Evolutionary conservation across 768 basidiomycete genomes (phyloP).

Genomic region (Naganishia friedmannii): DNA sequence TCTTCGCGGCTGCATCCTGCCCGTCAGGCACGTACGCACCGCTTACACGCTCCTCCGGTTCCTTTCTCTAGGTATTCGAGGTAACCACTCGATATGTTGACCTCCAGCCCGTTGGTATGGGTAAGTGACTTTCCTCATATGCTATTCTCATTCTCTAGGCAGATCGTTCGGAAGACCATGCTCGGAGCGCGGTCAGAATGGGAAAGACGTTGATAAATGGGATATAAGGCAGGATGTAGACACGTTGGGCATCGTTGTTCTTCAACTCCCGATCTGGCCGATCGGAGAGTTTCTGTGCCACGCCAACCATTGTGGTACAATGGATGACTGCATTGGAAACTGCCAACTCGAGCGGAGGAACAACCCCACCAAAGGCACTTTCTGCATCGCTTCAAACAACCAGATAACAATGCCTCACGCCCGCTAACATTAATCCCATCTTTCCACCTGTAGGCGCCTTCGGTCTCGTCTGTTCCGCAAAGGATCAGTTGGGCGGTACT

Average conservation of each 20-base stretch:
- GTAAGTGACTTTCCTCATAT: constrained; percentile 52
- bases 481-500: constrained; percentile 87
- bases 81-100: constrained; percentile 99
- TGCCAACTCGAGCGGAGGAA: too few species aligned
- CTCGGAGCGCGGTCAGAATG: too few species aligned
- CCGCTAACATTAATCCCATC: neutral
- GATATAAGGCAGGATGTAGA: too few species aligned
- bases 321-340: too few species aligned
- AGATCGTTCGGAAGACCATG: too few species aligned
- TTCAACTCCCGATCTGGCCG: too few species aligned
- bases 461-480: constrained; percentile 94
- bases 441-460: constrained; percentile 68
- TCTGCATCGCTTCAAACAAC: neutral
- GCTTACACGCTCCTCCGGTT: neutral
- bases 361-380: too few species aligned
- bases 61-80: constrained; percentile 56
- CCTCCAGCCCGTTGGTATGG: constrained; percentile 98
- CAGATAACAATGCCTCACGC: neutral
- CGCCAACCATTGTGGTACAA: too few species aligned
- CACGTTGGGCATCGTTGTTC: too few species aligned
- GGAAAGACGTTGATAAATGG: too few species aligned
- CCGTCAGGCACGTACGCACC: neutral
- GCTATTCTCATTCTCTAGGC: constrained; percentile 44
- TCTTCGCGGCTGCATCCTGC: neutral
- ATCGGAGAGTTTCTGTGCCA: too few species aligned